phyloP scores from a whole-genome alignment of 139 green algal species.

The Asterochloris sp. region DNA sequence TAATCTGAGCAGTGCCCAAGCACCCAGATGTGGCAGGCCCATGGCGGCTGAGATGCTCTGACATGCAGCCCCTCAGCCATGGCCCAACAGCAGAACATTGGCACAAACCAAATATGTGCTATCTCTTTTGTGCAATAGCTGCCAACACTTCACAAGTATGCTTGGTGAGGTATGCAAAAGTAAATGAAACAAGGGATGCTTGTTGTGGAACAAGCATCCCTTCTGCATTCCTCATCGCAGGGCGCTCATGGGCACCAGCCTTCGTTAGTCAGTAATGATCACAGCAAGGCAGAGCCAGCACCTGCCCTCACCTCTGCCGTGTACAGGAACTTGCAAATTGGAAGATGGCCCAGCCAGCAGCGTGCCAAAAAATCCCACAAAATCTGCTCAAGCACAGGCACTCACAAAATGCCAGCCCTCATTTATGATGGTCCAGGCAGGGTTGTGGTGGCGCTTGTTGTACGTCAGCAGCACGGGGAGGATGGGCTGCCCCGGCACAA shows the following conservation, averaged over 20 bases:
- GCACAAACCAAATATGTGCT: too few species aligned
- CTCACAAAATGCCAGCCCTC: conserved; percentile 20
- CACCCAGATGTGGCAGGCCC: too few species aligned
- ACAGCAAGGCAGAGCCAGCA: neutral
- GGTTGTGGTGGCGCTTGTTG: conserved; percentile 10
- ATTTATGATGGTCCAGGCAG: conserved; percentile 26
- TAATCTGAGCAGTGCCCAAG: too few species aligned
- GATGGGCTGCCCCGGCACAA: conserved; percentile 22
- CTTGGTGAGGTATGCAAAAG: too few species aligned
- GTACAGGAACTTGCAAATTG: neutral
- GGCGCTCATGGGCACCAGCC: neutral
- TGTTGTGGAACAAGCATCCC: too few species aligned
- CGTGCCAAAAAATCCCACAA: neutral
- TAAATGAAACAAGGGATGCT: too few species aligned
- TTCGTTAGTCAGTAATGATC: neutral
- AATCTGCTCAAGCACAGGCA: neutral
- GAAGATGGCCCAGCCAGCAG: neutral
- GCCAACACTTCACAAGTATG: too few species aligned
- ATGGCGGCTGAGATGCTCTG: too few species aligned
- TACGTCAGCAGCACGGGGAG: conserved; percentile 23
- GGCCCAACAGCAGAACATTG: too few species aligned
- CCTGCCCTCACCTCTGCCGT: too few species aligned
- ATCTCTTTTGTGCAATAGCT: too few species aligned
- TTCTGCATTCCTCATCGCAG: neutral
- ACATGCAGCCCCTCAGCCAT: too few species aligned